A percentile compares a stretch with the other conserved stretches of the same genome.
Evolutionary conservation across 2,329 filamentous ascomycete genomes (phyloP).

Genomic region (Epicoccum sorghinum): DNA sequence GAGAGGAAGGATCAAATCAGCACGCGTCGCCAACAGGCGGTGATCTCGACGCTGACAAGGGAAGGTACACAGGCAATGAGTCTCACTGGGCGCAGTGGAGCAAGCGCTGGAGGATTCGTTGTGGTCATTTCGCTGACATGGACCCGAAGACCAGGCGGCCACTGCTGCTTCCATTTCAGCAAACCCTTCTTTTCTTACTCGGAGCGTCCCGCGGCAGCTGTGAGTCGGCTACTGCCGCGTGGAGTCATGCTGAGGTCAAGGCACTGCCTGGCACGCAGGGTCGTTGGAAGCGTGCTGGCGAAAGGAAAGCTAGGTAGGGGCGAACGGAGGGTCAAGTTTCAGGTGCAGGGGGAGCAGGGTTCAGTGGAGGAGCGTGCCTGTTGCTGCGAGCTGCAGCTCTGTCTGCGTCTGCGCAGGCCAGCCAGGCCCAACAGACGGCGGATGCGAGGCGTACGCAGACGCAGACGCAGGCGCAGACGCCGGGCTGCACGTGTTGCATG

Average conservation of each 20-base stretch:
- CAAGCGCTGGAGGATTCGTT: not conserved
- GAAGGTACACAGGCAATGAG: not conserved
- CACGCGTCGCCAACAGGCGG: not conserved
- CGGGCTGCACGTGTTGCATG: not conserved
- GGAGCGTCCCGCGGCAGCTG: slow-evolving; percentile 7
- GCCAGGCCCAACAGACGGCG: slow-evolving; percentile 1
- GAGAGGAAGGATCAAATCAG: not conserved
- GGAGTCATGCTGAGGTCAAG: not conserved
- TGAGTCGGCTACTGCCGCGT: slow-evolving; percentile 8
- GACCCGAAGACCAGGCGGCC: not conserved
- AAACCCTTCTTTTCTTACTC: not conserved
- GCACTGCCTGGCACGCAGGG: not conserved
- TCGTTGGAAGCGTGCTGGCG: not conserved
- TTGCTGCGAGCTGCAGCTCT: not conserved
- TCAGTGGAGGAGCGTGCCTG: not conserved
- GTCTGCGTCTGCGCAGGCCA: not conserved
- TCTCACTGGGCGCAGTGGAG: no score
- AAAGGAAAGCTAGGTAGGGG: not conserved
- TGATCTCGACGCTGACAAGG: slow-evolving; percentile 9
- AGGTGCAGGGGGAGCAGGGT: not conserved
- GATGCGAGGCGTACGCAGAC: not conserved
- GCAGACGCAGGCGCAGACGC: not conserved
- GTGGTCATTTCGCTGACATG: slow-evolving; percentile 1
- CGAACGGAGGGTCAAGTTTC: slow-evolving; percentile 10
- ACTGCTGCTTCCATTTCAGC: not conserved